phyloP scores from a whole-genome alignment of 2,329 filamentous ascomycete genomes.

The Anisogramma anomala region DNA sequence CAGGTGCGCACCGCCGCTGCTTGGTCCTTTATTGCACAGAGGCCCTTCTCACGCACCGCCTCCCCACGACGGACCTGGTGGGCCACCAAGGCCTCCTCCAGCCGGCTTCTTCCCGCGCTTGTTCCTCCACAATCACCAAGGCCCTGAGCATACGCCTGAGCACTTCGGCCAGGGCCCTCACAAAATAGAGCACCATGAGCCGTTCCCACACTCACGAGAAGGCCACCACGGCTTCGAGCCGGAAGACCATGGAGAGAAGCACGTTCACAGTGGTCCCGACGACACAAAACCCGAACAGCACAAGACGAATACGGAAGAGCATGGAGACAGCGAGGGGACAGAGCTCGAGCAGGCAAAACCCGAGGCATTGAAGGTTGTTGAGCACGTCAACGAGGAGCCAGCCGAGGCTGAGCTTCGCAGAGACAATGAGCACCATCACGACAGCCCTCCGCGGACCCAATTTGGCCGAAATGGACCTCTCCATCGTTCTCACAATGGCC shows the following conservation, averaged over 20 bases:
- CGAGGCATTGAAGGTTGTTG: not conserved
- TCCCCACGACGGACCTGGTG: conserved; percentile 13
- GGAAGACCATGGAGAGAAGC: not conserved
- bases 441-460: not conserved
- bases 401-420: conserved; percentile 11
- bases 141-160: not conserved
- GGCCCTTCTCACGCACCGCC: no score
- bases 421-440: conserved; percentile 2
- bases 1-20: conserved; percentile 21
- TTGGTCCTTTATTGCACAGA: conserved; percentile 14
- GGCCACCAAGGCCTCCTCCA: no score
- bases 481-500: conserved; percentile 5
- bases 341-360: not conserved
- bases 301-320: not conserved
- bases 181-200: not conserved
- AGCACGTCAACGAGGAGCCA: not conserved
- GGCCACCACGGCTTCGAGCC: not conserved
- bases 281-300: not conserved
- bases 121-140: not conserved
- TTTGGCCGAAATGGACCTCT: not conserved
- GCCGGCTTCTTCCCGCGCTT: no score
- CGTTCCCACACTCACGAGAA: not conserved
- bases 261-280: not conserved
- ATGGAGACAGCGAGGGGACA: not conserved
- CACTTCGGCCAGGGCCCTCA: not conserved